Evolutionary conservation across 305 asterid species (phyloP), one percentile per base, ranked within the genome.

Genomic region (Solanum chacoense): DNA sequence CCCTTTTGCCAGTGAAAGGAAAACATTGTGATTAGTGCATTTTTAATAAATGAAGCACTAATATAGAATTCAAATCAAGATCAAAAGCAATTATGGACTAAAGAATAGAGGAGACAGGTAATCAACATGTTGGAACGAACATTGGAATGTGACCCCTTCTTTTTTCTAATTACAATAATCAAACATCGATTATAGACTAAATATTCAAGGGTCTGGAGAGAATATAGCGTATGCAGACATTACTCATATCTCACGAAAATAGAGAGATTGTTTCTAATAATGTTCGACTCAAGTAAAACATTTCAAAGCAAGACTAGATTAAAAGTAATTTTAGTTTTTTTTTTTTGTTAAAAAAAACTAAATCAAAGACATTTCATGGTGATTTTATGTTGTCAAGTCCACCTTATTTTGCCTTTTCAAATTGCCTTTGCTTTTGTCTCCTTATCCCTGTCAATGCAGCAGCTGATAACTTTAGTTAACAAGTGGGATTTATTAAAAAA

Each of bases 151-250:
- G 86, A 83, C 12, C 86, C 8, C 22, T 24, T 12, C 12, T 29
- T 31, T 81, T 31, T 50, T 31, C 22, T 31, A 45, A 40, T 81
- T 29, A 50, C 7, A 83, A 83, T 18, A 29, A 50, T 6, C 32
- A 83, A 83, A 83, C 22, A 42, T 42, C 8, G 0, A 38, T 42
- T 50, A 12, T 24, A 40, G 85, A 40, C 10, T 80, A 6, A 37
- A 37, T 10, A n/a, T 65, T 11, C 0, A 0, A 0, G 0, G 13
- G 1, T 10, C 1, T 0, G 2, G 1, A 11, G 3, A 65, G 13
- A 10, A 65, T 5, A 65, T 2, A 10, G 7, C 1, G 1, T n/a
- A 65, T 10, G 14, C 4, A n/a, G 1, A 65, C 4, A 10, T 65
- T n/a, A 24, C 0, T 65, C 13, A 5, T 10, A 65, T 65, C 31